phyloP scores from a whole-genome alignment of 768 basidiomycete genomes.

The Amanita pallidorosea region DNA sequence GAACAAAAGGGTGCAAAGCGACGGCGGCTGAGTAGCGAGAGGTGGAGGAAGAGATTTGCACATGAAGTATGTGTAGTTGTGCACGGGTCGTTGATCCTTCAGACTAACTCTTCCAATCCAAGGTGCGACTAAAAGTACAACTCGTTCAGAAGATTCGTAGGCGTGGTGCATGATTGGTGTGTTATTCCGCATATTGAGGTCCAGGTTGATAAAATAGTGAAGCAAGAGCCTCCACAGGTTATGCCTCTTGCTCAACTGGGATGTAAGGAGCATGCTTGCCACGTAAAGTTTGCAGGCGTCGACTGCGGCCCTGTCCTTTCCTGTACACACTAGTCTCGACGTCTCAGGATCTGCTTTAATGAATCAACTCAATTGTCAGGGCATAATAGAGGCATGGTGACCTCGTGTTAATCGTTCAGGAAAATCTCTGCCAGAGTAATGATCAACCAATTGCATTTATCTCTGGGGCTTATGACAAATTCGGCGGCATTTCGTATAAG shows the following conservation, averaged over 20 bases:
- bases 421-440: background rate
- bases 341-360: background rate
- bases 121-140: conserved; percentile 81
- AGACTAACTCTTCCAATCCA: conserved; percentile 3
- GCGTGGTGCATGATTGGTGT: conserved; percentile 46
- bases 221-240: background rate
- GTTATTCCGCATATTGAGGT: background rate
- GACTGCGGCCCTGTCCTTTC: background rate
- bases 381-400: background rate
- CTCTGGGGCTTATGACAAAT: too few species aligned
- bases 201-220: background rate
- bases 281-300: background rate
- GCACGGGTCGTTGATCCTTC: conserved; percentile 2
- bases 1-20: conserved; percentile 80
- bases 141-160: conserved; percentile 70
- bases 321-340: background rate
- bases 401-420: background rate
- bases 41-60: conserved; percentile 74
- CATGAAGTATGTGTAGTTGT: conserved; percentile 45
- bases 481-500: too few species aligned
- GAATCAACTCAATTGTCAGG: background rate
- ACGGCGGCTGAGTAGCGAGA: conserved; percentile 59
- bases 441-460: background rate
- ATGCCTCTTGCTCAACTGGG: too few species aligned
- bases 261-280: too few species aligned